Percentiles rank a stretch among this genome's conserved stretches.
These are phyloP conservation scores for Lepidium sativum DNA, from an alignment of 345 rosid species.

Conservation along the genomic window DNA sequence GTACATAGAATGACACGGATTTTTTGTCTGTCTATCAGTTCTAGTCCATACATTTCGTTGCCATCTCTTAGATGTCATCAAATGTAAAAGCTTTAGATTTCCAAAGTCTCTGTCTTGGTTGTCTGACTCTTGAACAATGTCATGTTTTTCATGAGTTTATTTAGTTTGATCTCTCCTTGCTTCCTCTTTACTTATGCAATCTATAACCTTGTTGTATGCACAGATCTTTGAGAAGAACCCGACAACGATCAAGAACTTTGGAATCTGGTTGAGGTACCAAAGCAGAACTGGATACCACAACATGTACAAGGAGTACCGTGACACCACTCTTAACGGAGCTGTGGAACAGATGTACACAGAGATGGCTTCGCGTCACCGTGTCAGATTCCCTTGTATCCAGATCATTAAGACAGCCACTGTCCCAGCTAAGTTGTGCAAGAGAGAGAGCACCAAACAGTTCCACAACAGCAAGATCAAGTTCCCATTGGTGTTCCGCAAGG, in stretches of 20 bases:
- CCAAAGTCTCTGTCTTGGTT: background rate
- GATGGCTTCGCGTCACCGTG: slow-evolving; percentile 67
- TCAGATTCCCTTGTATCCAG: slow-evolving; percentile 64
- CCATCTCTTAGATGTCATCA: background rate
- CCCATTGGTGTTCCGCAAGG: slow-evolving; percentile 55
- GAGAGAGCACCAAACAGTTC: slow-evolving; percentile 59
- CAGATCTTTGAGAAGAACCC: slow-evolving; percentile 65
- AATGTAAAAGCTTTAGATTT: background rate
- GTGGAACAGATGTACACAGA: slow-evolving; percentile 65
- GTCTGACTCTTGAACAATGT: background rate
- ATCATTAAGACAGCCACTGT: slow-evolving; percentile 59
- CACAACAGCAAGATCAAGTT: slow-evolving; percentile 64
- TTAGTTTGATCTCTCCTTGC: background rate
- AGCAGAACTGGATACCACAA: slow-evolving; percentile 63
- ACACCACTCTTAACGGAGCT: slow-evolving; percentile 57
- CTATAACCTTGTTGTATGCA: background rate
- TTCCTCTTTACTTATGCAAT: background rate
- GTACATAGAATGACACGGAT: too few species aligned
- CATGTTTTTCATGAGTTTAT: background rate
- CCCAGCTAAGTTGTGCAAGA: slow-evolving; percentile 58
- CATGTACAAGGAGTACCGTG: slow-evolving; percentile 60
- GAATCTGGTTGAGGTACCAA: slow-evolving; percentile 61
- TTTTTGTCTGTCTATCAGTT: background rate
- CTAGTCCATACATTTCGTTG: background rate
- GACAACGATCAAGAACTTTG: slow-evolving; percentile 48